Base-by-base conservation (phyloP, 202 grass and related monocot species). In the Panicum hallii region DNA sequence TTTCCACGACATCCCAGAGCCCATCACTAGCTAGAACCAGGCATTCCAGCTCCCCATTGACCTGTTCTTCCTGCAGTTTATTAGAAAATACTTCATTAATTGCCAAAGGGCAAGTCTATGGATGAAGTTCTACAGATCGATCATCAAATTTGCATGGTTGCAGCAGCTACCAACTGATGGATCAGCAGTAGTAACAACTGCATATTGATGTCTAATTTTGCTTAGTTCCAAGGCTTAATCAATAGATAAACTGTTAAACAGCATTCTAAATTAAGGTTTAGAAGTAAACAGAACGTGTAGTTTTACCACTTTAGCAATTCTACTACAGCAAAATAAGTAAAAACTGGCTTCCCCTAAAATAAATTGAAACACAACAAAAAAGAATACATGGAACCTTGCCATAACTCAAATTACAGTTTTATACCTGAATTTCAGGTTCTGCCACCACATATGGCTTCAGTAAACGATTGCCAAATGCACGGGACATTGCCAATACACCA, bases 401-500 rank as follows among this genome's bases (percentile, higher is more conserved):
- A 74, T 75, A 75, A 67, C 42, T 88, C 70, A 83, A 85, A 85
- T 72, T 55, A 63, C 26, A 84, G 46, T 8, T 55, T 32, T 42
- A 13, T 90, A 98, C 95, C 91, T 93, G 87, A 83, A 98, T 98
- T 66, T 98, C 93, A 56, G 95, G 95, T 57, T 95, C 93, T 78
- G 93, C 93, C 70, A 90, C 87, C 63, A 95, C 87, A 82, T 72
- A 95, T 85, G 82, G 89, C 68, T 98, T 95, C 63, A 98, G 88
- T 58, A 90, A 86, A 80, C 95, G 91, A 70, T 98, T 92, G 55
- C 93, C 95, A 84, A 98, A 98, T 64, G 95, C 91, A 81, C 95
- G 89, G 72, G 95, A 95, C 93, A 98, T 98, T 80, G 95, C 95
- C 70, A 98, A 63, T 43, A 95, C 90, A 26, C 93, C 93, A 49